Evolutionary conservation across 1,139 yeast species (phyloP).

Genomic region (Nematodospora anomalae): DNA sequence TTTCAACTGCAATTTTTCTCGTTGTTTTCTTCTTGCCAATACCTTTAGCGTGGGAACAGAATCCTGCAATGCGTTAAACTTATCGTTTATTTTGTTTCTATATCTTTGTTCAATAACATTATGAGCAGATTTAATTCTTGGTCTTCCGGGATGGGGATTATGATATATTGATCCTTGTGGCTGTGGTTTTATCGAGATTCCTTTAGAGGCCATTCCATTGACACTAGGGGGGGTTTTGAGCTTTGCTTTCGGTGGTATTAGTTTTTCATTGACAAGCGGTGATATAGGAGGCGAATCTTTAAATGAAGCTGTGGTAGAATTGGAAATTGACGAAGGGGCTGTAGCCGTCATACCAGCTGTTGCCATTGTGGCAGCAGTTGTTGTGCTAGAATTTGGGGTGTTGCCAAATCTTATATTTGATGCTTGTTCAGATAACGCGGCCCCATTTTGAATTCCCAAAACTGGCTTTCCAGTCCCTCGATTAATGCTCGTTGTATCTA

Average conservation of each 20-base stretch:
- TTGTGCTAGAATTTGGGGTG: not conserved
- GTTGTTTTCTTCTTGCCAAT: conserved; percentile 25
- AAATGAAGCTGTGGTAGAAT: not conserved
- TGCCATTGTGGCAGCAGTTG: conserved; percentile 1
- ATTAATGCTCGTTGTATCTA: conserved; percentile 6
- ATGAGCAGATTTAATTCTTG: conserved; percentile 36
- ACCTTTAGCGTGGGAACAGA: conserved; percentile 44
- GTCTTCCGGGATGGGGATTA: conserved; percentile 15
- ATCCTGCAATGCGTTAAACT: conserved; percentile 41
- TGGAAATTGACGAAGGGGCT: not conserved
- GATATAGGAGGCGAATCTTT: not conserved
- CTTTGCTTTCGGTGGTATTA: not conserved
- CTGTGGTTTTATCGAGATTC: not conserved
- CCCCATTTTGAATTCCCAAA: conserved; percentile 7
- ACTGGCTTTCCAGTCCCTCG: not conserved
- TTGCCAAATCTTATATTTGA: conserved; percentile 8
- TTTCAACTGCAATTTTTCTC: conserved; percentile 14
- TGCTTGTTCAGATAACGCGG: conserved; percentile 8
- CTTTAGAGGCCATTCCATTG: not conserved
- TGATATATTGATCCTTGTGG: conserved; percentile 7
- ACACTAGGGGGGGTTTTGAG: not conserved
- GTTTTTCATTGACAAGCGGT: not conserved
- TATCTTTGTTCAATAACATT: conserved; percentile 48
- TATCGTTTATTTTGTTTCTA: conserved; percentile 47
- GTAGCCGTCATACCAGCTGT: not conserved